Evolutionary conservation across 148 eudicot species (phyloP), one percentile per base, ranked within the genome.

Genomic region (Fallopia convolvulus): DNA sequence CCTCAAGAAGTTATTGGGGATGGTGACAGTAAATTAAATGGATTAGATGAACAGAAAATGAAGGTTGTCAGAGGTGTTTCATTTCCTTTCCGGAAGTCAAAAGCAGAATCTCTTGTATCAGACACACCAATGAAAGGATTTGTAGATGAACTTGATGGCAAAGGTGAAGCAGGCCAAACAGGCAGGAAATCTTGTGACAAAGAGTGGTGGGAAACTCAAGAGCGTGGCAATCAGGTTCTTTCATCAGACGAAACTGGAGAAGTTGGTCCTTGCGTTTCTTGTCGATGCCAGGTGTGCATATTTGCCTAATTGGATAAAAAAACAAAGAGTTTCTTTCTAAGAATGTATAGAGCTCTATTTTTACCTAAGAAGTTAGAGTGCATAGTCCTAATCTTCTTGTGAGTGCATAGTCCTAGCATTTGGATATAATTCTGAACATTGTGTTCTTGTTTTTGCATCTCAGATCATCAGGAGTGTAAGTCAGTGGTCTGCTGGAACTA

Each of bases 401-500:
- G 17, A 72, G 6, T 20, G 26, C 41, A 53, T 74, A 21, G 9
- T 47, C 63, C 56, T 53, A 55, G 10, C 4, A 11, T 50, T 11
- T 52, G 12, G 17, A 55, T 21, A 8, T 49, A 39, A 30, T 32
- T n/a, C 6, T 6, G 14, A 23, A 36, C 39, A n/a, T 58, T 47
- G 39, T 60, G 5, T 14, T 18, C 32, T 33, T 75, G 41, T 5
- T 42, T 65, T 14, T 52, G 44, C 36, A 48, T 80, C 81, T 70
- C 90, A 95, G 99, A 85, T 95, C 75, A 82, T 95, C 72, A 89
- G 99, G 81, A 92, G 99, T 85, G 99, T 92, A 81, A 92, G 97
- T 82, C 97, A 92, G 74, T 95, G 99, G 99, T 95, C 99, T 75
- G 97, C 99, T 80, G 99, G 99, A 70, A 95, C 97, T 52, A 95